Conservation (phyloP, 805 yeast genomes). For the Candida verbasci region DNA sequence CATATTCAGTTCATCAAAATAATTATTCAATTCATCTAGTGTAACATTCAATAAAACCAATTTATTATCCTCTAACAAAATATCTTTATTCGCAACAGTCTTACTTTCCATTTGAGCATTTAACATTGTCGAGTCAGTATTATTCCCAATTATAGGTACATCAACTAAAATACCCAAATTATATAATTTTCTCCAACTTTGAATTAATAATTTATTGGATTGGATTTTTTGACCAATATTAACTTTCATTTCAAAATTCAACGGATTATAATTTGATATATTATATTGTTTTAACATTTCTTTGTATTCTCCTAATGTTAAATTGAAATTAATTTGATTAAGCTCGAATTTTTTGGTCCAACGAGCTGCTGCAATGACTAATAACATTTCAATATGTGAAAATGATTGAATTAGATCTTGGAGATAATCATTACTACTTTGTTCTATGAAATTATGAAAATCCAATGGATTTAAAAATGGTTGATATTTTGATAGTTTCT, state of each 20-base stretch:
- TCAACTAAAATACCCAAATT: constrained; percentile 51
- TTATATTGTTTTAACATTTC: constrained; percentile 46
- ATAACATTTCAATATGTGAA: constrained; percentile 67
- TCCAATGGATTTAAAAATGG: constrained; percentile 25
- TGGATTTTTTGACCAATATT: constrained; percentile 46
- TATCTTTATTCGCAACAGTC: constrained; percentile 25
- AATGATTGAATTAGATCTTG: constrained; percentile 33
- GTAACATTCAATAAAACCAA: constrained; percentile 50
- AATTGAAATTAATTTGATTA: constrained; percentile 66
- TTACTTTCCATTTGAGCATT: constrained; percentile 26
- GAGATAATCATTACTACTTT: constrained; percentile 15
- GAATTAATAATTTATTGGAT: constrained; percentile 56
- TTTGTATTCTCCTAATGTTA: constrained; percentile 74
- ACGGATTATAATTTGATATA: constrained; percentile 20
- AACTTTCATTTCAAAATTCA: constrained; percentile 33
- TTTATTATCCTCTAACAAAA: constrained; percentile 40
- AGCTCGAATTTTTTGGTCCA: constrained; percentile 55
- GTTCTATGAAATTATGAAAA: constrained; percentile 9
- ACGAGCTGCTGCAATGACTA: constrained; percentile 74
- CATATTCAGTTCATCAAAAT: constrained; percentile 18
- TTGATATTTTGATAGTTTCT: constrained; percentile 16
- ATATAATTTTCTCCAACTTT: constrained; percentile 72
- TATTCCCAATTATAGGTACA: too few relatives aligned
- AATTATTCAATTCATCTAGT: constrained; percentile 44
- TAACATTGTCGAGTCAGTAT: too few relatives aligned